Conservation (phyloP, 2,329 filamentous ascomycete species). For the Fusarium sp. region DNA sequence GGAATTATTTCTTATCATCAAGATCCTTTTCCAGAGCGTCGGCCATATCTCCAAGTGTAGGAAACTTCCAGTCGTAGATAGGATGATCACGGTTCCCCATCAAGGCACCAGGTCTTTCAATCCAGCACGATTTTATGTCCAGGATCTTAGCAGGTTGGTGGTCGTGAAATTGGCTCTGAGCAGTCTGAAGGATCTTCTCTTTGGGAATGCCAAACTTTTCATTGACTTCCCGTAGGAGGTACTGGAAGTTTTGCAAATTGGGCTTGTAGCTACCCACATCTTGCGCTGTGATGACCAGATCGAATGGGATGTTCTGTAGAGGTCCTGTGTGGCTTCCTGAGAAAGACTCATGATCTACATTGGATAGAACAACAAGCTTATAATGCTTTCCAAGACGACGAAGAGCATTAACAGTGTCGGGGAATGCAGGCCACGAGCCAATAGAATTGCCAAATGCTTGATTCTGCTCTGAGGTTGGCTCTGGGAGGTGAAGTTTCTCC, state of each 20-base stretch:
- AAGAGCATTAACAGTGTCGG: conserved; percentile 69
- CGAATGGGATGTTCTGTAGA: conserved; percentile 64
- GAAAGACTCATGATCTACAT: conserved; percentile 68
- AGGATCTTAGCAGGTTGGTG: conserved; percentile 72
- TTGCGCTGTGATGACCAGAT: conserved; percentile 74
- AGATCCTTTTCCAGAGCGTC: conserved; percentile 51
- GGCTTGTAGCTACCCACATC: conserved; percentile 81
- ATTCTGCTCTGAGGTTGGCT: conserved; percentile 54
- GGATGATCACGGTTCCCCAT: conserved; percentile 58
- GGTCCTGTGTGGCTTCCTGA: conserved; percentile 57
- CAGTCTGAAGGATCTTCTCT: conserved; percentile 70
- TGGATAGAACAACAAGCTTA: conserved; percentile 69
- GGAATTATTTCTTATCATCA: background rate
- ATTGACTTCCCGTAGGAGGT: conserved; percentile 67
- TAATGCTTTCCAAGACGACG: conserved; percentile 61
- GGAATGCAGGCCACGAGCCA: conserved; percentile 68
- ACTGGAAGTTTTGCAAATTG: conserved; percentile 72
- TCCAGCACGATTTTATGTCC: conserved; percentile 72
- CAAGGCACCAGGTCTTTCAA: conserved; percentile 60
- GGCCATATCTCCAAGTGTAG: conserved; percentile 70
- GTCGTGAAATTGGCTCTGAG: conserved; percentile 78
- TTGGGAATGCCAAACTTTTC: conserved; percentile 67
- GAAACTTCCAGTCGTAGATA: conserved; percentile 67
- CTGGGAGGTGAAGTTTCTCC: conserved; percentile 54
- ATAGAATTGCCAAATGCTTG: conserved; percentile 65